These are phyloP conservation scores for Zygosaccharomyces bisporus DNA, from an alignment of 805 yeast genomes.

Conservation along the genomic window DNA sequence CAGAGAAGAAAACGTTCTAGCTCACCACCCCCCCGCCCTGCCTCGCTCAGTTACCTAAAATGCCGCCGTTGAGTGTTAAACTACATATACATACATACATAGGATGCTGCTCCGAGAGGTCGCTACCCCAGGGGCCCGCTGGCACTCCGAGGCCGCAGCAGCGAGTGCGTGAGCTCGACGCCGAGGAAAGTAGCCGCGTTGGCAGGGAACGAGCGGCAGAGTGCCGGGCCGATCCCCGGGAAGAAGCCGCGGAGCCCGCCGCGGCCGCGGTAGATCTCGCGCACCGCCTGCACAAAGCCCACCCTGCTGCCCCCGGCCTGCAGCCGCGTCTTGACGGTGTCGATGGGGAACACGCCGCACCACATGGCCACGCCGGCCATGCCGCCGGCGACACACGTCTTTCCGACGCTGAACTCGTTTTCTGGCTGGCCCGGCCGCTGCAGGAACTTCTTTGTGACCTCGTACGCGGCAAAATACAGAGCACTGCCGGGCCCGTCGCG, in stretches of 20 bases:
- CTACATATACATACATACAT: too few species aligned
- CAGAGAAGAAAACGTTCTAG: too few species aligned
- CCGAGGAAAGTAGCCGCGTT: conserved; percentile 99
- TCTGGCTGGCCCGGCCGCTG: conserved; percentile 44
- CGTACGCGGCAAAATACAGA: conserved; percentile 91
- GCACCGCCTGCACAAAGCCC: conserved; percentile 62
- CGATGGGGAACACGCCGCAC: conserved; percentile 93
- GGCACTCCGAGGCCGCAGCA: background rate
- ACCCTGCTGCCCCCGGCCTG: conserved; percentile 40
- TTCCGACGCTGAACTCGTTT: conserved; percentile 59
- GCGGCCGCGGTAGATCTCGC: conserved; percentile 54
- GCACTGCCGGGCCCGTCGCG: conserved; percentile 99
- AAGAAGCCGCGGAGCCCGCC: conserved; percentile 90
- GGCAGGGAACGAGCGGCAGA: conserved; percentile 93
- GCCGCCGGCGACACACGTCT: conserved; percentile 89
- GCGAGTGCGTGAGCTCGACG: conserved; percentile 51
- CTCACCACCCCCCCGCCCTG: too few species aligned
- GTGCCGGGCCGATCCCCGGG: conserved; percentile 97
- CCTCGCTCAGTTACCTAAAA: too few species aligned
- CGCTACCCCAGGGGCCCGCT: background rate
- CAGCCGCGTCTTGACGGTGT: conserved; percentile 68
- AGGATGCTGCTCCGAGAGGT: too few species aligned
- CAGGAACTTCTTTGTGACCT: conserved; percentile 62
- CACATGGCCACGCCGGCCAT: conserved; percentile 97
- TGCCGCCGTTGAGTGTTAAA: too few species aligned